These are phyloP conservation scores for Wickerhamiella lipophila DNA, from an alignment of 805 yeast species.

Conservation along the genomic window DNA sequence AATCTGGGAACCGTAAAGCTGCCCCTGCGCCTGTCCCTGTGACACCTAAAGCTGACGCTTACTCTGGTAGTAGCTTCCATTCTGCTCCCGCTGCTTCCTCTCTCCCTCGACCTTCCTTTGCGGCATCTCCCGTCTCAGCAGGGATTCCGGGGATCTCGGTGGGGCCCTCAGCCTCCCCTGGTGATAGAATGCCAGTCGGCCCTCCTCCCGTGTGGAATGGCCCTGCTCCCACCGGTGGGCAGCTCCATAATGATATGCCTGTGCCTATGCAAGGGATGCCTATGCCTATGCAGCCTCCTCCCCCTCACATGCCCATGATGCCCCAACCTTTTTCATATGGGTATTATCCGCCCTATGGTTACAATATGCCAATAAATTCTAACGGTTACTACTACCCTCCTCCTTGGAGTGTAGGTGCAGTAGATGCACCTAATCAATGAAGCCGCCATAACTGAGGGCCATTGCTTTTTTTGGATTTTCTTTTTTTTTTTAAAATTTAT, in stretches of 20 bases:
- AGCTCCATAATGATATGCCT: neutral
- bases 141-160: neutral
- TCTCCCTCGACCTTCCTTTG: conserved; percentile 24
- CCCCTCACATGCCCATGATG: neutral
- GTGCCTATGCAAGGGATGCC: neutral
- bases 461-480: neutral
- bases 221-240: neutral
- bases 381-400: conserved; percentile 1
- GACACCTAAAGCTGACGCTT: neutral
- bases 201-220: neutral
- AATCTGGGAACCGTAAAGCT: conserved; percentile 5
- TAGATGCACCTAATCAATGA: neutral
- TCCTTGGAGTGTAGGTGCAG: neutral
- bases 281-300: neutral
- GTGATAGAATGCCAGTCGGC: neutral
- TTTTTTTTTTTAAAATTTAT: neutral
- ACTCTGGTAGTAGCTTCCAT: conserved; percentile 21
- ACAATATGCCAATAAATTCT: neutral
- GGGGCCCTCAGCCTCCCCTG: neutral
- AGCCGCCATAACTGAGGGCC: neutral
- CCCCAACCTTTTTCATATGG: neutral
- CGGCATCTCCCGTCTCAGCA: neutral
- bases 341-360: neutral
- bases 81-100: conserved; percentile 22
- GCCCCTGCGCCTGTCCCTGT: conserved; percentile 5